Evolutionary conservation across 1,139 yeast genomes (phyloP).

Genomic region (Magnusiomyces clavatus): DNA sequence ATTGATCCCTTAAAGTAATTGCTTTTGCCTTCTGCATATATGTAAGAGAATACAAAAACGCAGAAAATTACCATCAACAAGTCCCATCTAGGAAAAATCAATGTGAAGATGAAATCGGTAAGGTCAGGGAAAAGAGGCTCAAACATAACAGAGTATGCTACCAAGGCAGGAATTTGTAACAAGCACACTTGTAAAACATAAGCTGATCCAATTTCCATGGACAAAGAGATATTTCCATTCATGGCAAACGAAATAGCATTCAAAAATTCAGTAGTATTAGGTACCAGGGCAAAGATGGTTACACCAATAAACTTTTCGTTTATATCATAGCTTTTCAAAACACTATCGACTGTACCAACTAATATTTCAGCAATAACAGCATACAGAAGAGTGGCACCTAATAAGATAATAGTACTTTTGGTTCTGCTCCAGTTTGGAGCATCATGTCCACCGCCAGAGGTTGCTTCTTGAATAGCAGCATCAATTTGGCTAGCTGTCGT

Average conservation of each 20-base stretch:
- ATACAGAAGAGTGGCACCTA: conserved; percentile 78
- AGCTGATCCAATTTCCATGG: conserved; percentile 96
- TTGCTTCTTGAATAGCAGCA: conserved; percentile 1
- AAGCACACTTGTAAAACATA: conserved; percentile 95
- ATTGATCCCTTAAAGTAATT: conserved; percentile 95
- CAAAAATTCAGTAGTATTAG: conserved; percentile 92
- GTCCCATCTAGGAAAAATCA: conserved; percentile 95
- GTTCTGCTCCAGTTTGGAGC: conserved; percentile 95
- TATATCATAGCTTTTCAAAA: conserved; percentile 64
- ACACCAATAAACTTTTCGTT: conserved; percentile 87
- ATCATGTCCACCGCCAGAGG: conserved; percentile 67
- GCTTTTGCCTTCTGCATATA: conserved; percentile 94
- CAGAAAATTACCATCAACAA: conserved; percentile 78
- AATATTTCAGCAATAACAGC: conserved; percentile 93
- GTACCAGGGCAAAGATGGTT: conserved; percentile 91
- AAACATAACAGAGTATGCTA: conserved; percentile 58
- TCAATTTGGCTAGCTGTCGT: background rate
- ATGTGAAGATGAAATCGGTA: conserved; percentile 54
- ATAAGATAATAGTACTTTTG: conserved; percentile 76
- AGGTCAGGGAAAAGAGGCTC: conserved; percentile 26
- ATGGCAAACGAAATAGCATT: conserved; percentile 96
- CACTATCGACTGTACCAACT: conserved; percentile 90
- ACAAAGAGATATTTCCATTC: conserved; percentile 86
- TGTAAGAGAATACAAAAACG: conserved; percentile 82
- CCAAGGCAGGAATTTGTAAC: conserved; percentile 87